Base-by-base conservation (phyloP, 768 basidiomycete species). In the Steccherinum ochraceum region DNA sequence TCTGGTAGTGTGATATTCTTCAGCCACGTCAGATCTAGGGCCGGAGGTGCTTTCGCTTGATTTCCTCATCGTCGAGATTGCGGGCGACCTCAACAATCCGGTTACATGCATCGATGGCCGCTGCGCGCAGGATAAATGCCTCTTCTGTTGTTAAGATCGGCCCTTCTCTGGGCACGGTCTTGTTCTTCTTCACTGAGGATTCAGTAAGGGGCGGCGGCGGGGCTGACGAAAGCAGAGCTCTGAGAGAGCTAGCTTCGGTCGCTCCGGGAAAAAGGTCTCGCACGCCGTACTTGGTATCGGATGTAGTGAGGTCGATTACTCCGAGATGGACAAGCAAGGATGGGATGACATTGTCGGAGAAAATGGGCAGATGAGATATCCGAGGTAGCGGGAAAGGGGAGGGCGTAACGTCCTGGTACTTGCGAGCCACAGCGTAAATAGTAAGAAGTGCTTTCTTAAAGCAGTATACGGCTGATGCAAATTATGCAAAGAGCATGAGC, bases 401-500 rank as follows among this genome's bases (percentile, higher is more conserved):
- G 18, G 76, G 64, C 2, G 77, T 71, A 11, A 75, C 67, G 41
- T 70, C 62, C 5, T 77, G 67, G 69, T 93, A 93, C 42, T 88
- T 82, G 41, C 84, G 64, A 21, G 66, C 68, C 46, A 93, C 67
- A 21, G 81, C 83, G 55, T 89, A 80, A 47, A 92, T 71, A 47
- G 93, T 76, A 66, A 91, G 90, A 25, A 95, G 71, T 2, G 87
- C 90, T 62, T 93, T 95, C 67, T 92, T 93, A 76, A 92, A 90
- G 61, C 89, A 81, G 67, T 90, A 93, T 20, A 92, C 74, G n/a
- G 80, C 89, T 91, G 57, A 45, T 52, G 45, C n/a, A n/a, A n/a
- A n/a, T n/a, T n/a, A n/a, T n/a, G n/a, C n/a, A n/a, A 21, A 51
- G 24, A 40, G 12, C 10, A 48, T 46, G 44, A 46, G 48, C 41